Evolutionary conservation across 2,329 filamentous ascomycete genomes (phyloP), one percentile per base, ranked within the genome.

Genomic region (Fusarium poae): DNA sequence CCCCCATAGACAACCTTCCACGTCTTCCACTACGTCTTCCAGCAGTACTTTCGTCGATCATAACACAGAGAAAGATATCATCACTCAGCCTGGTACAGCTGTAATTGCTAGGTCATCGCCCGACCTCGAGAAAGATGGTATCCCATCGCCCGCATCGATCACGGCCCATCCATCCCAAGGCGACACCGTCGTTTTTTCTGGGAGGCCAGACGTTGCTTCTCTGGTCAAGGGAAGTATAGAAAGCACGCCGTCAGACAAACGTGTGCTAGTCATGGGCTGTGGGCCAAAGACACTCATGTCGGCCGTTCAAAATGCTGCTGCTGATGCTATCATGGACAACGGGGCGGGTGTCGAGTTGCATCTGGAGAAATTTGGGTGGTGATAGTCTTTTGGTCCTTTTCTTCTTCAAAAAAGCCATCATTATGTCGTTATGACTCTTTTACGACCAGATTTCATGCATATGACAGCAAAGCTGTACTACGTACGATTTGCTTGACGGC

Each of bases 361-460:
- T 74, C 82, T 81, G 53, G 84, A 85, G 74, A 76, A 81, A 43
- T 84, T 84, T 72, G 81, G 78, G 7, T 83, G 81, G 81, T 82
- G 65, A 74, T 20, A 12, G 13, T n/a, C n/a, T 11, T 27, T n/a
- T n/a, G 9, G 25, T 43, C 21, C 7, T 27, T n/a, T 44, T 27
- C 18, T 44, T 11, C 9, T 16, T 13, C 32, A 9, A 34, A 8
- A 11, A 20, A 30, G 7, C 15, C 25, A 10, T 21, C 29, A 9
- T 37, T 4, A 48, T 21, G 10, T 29, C 15, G 9, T 16, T 10
- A 34, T 9, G 13, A 34, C 20, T 23, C 35, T 55, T 68, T 25
- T 25, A 50, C 34, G 53, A 7, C 30, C 34, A 18, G 16, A 29
- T 16, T 37, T 27, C 6, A 34, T 30, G 44, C 56, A 62, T 64